Base-by-base conservation (phyloP, 345 rosid species). In the Aquilaria malaccensis region DNA sequence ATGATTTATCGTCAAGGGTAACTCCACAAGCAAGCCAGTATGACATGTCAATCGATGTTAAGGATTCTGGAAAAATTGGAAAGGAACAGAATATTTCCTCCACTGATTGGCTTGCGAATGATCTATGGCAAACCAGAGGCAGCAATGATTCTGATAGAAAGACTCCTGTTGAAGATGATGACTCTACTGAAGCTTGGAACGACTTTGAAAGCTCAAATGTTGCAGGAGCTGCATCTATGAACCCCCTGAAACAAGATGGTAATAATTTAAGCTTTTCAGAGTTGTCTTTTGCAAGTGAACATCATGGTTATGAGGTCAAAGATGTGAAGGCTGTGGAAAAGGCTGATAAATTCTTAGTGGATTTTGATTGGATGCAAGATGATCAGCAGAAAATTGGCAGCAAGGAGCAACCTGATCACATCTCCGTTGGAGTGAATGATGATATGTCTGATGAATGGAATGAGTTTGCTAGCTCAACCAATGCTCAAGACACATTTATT, bases 151-250 rank as follows among this genome's bases (percentile, higher is more conserved):
- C 66, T 66, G 79, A 69, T 53, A 52, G 11, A 59, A 62, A 68
- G 56, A 57, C 70, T 60, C 56, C 59, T 53, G 72, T 64, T 59
- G 77, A 75, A 64, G 80, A 80, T 57, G 74, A 74, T 48, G 86
- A 80, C 70, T 66, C 83, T 29, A 79, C 82, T 73, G 82, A 83
- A 50, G 56, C 71, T 53, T 88, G 90, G 95, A 79, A 80, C 74
- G 84, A 80, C 80, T 82, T 86, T 70, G 64, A 80, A 49, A 61
- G 80, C 71, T 77, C 91, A 51, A 61, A 60, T 58, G 58, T 63
- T 70, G 75, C 33, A 37, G 80, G 69, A 61, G 72, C 62, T 58
- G 64, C 80, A 62, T 55, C 60, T 29, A 50, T 29, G 29, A 30
- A 37, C 49, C 47, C 70, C 56, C 53, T 55, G 71, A 64, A 61